Conservation (phyloP, 768 basidiomycete genomes). For the Thelephora ganbajun region DNA sequence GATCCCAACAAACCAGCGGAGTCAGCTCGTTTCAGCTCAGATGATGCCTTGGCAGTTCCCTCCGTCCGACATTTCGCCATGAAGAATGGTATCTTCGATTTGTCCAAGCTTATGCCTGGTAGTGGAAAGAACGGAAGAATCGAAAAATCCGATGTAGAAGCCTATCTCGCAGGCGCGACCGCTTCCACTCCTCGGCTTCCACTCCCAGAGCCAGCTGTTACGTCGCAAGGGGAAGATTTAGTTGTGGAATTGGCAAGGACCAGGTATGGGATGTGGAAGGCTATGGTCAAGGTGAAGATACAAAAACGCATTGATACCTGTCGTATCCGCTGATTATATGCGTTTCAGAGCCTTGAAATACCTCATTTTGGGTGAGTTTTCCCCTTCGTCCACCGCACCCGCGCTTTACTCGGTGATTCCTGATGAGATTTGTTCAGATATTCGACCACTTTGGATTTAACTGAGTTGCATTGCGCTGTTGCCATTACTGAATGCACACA, state of each 20-base stretch:
- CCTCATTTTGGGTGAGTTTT: slow-evolving; percentile 63
- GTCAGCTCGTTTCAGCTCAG: slow-evolving; percentile 4
- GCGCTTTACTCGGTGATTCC: background rate
- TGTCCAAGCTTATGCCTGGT: slow-evolving; percentile 42
- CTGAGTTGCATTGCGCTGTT: slow-evolving; percentile 48
- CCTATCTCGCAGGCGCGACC: slow-evolving; percentile 27
- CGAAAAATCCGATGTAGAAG: slow-evolving; percentile 62
- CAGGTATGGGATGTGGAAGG: slow-evolving; percentile 78
- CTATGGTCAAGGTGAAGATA: slow-evolving; percentile 59
- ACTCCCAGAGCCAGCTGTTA: slow-evolving; percentile 1
- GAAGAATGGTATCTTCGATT: slow-evolving; percentile 40
- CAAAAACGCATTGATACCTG: too few species aligned
- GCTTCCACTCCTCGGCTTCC: slow-evolving; percentile 1
- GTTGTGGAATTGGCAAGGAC: slow-evolving; percentile 66
- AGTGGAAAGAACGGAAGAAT: slow-evolving; percentile 66
- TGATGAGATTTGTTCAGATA: slow-evolving; percentile 29
- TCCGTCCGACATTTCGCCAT: slow-evolving; percentile 70
- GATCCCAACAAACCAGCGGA: too few species aligned
- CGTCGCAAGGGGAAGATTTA: slow-evolving; percentile 25
- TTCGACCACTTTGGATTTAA: slow-evolving; percentile 63
- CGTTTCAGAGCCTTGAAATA: slow-evolving; percentile 59
- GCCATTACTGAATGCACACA: slow-evolving; percentile 51
- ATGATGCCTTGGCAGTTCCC: slow-evolving; percentile 52
- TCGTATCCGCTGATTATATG: background rate
- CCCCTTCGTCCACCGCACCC: background rate